A percentile compares a stretch with the other conserved stretches of the same genome.
These are phyloP conservation scores for Ogataea ganodermae DNA, from an alignment of 805 yeast species.

Conservation along the genomic window DNA sequence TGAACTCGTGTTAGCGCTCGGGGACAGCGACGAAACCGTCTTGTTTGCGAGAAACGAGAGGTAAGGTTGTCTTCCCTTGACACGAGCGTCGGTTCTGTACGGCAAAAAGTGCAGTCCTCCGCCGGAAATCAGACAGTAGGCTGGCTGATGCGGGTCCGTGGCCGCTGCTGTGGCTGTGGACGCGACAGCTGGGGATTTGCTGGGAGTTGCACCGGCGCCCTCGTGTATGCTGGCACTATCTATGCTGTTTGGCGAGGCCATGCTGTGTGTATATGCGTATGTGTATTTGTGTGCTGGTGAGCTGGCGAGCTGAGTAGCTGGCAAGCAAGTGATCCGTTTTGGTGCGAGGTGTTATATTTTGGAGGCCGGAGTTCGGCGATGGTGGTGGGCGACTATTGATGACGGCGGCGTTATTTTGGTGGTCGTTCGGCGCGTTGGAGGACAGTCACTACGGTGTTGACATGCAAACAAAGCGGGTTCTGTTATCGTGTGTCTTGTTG, in stretches of 20 bases:
- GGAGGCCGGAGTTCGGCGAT: no score
- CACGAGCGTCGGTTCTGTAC: conserved; percentile 13
- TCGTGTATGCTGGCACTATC: background rate
- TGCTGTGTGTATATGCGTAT: background rate
- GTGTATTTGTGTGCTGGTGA: background rate
- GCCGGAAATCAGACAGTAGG: conserved; percentile 32
- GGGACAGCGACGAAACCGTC: conserved; percentile 29
- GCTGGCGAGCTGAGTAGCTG: no score
- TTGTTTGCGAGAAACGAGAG: conserved; percentile 28
- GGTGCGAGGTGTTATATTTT: no score
- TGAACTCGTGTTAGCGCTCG: conserved; percentile 19
- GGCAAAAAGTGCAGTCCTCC: conserved; percentile 34
- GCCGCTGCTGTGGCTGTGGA: background rate
- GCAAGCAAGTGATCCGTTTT: no score
- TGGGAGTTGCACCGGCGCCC: no score
- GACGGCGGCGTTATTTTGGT: no score
- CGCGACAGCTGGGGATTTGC: background rate
- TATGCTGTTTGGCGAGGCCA: background rate
- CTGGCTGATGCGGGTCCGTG: background rate
- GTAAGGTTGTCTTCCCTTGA: conserved; percentile 16
- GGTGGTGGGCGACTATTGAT: no score
- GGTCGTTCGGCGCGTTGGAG: no score
- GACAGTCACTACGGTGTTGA: no score
- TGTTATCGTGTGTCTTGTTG: no score
- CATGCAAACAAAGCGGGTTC: no score